Evolutionary conservation across 2,329 filamentous ascomycete genomes (phyloP), one percentile per base, ranked within the genome.

Genomic region (Aspergillus spinulosporus): DNA sequence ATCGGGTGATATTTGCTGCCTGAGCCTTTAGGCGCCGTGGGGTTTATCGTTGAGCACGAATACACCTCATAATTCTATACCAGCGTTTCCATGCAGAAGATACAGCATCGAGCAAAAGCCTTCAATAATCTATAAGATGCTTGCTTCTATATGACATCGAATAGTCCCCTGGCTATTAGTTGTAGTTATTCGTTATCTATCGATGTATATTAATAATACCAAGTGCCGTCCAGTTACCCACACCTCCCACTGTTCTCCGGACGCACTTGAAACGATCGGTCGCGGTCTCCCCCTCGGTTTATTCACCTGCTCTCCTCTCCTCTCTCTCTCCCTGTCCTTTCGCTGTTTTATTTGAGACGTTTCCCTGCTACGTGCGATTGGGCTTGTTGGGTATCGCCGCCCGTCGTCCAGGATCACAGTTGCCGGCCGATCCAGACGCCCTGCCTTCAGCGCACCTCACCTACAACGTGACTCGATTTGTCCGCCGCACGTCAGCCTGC

Each of bases 391-490:
- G 64, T 62, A 61, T 63, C 62, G 58, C 54, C 59, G 60, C 60
- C 58, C 53, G 44, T 52, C 51, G 54, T 59, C 60, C 59, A 57
- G 62, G 61, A 65, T 64, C 62, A 61, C 56, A 60, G 42, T 57
- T 62, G 57, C 62, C 63, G 63, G 62, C 56, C 60, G 63, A 65
- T 66, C 64, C 64, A 66, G 64, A 63, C 63, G 52, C 62, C 34
- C 44, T 58, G 55, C 62, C 61, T 60, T 60, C 62, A 61, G 54
- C 62, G 55, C 61, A 64, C 52, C 59, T 58, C 57, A 56, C 15
- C 48, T 42, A 49, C 62, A 54, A 62, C 61, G 53, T 61, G 54
- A 64, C 48, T 44, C 11, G 28, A 51, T 21, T 9, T 52, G 52
- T 43, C 57, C 56, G 52, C 56, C 46, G 51, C 39, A 55, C 52